Evolutionary conservation across 1,139 yeast species (phyloP), one percentile per base, ranked within the genome.

Genomic region (Saccharomyces hybrid): DNA sequence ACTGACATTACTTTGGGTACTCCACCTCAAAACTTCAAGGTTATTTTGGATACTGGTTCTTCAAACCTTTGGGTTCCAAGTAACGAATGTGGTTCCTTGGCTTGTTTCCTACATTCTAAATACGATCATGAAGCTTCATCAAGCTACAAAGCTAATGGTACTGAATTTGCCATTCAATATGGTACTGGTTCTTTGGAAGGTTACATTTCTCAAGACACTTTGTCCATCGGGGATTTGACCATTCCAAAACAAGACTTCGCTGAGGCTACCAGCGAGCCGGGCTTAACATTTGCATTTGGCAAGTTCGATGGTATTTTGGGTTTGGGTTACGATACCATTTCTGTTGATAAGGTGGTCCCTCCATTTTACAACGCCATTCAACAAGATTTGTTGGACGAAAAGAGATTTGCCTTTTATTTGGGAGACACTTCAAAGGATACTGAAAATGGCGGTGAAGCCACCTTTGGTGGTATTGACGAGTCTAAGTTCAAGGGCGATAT

Each of bases 21-120:
- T 48, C 99, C 99, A 6, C 89, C 88, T 52, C 99, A 93, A 76
- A 70, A 80, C 14, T 93, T 93, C 75, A 93, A 90, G 77, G 95
- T 88, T 51, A 83, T 88, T 60, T 79, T 93, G 67, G 98, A 93
- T 73, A 93, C 98, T 32, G 99, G 99, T 48, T 88, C 97, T 28
- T 87, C 97, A 52, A 93, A 93, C 73, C 78, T 93, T 75, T 93
- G 99, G 99, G 91, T 93, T 57, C 99, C 99, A 54, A 82, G 95
- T 57, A 65, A 78, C 50, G 91, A 88, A 61, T 93, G 99, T 76
- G 77, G 88, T 49, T 89, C 97, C 5, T 82, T 93, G 74, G 98
- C 99, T 48, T 93, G 99, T 75, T 91, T 82, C 79, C 78, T 93
- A 71, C 99, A 93, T 76, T 68, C 85, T 66, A 91, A 89, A 77